A percentile compares a stretch with the other conserved stretches of the same genome.
Evolutionary conservation across 371 early-diverging fungal species (phyloP).

Genomic region (Mucor indicus): DNA sequence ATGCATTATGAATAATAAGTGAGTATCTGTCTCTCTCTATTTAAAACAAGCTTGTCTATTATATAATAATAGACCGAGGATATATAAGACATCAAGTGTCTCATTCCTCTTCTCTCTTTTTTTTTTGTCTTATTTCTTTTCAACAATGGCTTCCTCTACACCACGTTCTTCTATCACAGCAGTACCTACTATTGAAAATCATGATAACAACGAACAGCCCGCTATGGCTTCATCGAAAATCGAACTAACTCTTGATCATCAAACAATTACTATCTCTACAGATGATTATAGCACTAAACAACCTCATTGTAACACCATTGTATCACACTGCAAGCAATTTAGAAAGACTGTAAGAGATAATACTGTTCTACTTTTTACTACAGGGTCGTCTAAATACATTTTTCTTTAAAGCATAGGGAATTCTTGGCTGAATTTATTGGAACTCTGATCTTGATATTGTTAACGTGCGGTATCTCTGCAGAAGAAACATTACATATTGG

Average conservation of each 20-base stretch:
- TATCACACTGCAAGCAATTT: neutral
- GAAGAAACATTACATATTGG: conserved; percentile 36
- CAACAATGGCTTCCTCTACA: conserved; percentile 11
- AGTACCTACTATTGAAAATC: conserved; percentile 1
- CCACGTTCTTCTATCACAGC: conserved; percentile 10
- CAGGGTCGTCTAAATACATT: neutral
- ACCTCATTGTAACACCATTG: neutral
- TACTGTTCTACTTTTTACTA: neutral
- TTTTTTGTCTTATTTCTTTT: too few relatives aligned
- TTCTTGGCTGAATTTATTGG: conserved; percentile 83
- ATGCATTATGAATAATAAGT: too few relatives aligned
- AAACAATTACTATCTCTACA: conserved; percentile 1
- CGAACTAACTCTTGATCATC: neutral
- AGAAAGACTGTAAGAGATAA: conserved; percentile 3
- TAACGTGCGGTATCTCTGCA: conserved; percentile 68
- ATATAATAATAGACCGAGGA: too few relatives aligned
- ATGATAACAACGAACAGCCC: too few relatives aligned
- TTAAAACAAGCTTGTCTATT: too few relatives aligned
- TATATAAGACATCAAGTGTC: too few relatives aligned
- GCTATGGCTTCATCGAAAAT: too few relatives aligned
- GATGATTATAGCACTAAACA: conserved; percentile 3
- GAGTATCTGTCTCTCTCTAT: too few relatives aligned
- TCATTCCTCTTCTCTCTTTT: too few relatives aligned
- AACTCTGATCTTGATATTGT: conserved; percentile 66
- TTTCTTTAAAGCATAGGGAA: conserved; percentile 48